A percentile compares a stretch with the other conserved stretches of the same genome.
phyloP scores from a whole-genome alignment of 2,329 filamentous ascomycete species.

The Parastagonospora avenae region DNA sequence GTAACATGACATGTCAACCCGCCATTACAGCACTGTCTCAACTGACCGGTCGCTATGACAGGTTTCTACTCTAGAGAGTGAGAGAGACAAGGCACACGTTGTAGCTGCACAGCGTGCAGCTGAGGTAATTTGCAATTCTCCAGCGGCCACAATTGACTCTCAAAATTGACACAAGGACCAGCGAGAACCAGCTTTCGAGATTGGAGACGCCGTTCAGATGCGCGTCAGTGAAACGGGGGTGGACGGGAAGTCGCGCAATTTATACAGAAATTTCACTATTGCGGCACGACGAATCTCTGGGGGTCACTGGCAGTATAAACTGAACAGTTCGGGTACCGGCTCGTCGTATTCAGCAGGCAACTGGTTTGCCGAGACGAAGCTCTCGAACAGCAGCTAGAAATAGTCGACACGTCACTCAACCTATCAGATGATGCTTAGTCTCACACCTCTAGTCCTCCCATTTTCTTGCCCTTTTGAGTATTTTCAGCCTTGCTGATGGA shows the following conservation, averaged over 20 bases:
- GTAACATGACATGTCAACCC: background rate
- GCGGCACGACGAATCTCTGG: background rate
- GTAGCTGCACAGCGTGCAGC: too few relatives aligned
- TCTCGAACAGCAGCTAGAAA: conserved; percentile 2
- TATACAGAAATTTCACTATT: conserved; percentile 8
- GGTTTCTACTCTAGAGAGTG: background rate
- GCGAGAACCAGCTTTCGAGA: background rate
- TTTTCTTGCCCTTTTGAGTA: background rate
- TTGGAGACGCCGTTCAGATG: conserved; percentile 10
- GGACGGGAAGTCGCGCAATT: conserved; percentile 1
- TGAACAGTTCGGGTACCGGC: conserved; percentile 1
- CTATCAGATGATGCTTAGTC: background rate
- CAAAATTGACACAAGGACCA: too few relatives aligned
- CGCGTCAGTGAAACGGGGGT: conserved; percentile 1
- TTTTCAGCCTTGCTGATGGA: too few relatives aligned
- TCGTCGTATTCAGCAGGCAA: background rate
- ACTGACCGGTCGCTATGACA: background rate
- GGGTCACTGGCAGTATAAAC: conserved; percentile 12
- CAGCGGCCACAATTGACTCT: too few relatives aligned
- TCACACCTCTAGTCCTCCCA: background rate
- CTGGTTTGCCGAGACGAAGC: background rate
- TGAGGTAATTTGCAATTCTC: too few relatives aligned
- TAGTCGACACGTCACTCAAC: background rate
- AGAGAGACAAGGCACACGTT: background rate
- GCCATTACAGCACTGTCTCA: background rate